Evolutionary conservation across 805 yeast genomes (phyloP).

Genomic region (Metschnikowia arizonensis): DNA sequence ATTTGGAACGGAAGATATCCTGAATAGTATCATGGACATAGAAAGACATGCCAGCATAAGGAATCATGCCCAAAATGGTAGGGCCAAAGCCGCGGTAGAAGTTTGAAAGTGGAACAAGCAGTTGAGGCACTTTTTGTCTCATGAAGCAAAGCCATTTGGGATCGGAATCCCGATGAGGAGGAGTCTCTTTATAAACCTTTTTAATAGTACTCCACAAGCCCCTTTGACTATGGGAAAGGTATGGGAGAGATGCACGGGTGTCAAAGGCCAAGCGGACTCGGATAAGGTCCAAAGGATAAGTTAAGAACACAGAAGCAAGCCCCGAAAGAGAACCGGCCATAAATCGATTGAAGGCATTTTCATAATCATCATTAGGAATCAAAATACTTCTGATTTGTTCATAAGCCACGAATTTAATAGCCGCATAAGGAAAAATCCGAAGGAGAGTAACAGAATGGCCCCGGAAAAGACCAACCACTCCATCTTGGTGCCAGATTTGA

Average conservation of each 20-base stretch:
- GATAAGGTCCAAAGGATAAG: constrained; percentile 88
- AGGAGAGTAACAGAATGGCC: constrained; percentile 93
- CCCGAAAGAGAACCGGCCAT: constrained; percentile 91
- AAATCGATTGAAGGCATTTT: constrained; percentile 76
- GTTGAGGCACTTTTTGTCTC: constrained; percentile 31
- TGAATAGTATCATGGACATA: constrained; percentile 90
- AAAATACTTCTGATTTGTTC: constrained; percentile 81
- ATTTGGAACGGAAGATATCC: constrained; percentile 70
- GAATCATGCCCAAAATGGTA: constrained; percentile 91
- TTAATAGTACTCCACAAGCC: constrained; percentile 28
- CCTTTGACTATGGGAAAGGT: not conserved
- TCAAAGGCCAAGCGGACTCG: constrained; percentile 91
- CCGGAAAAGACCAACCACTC: constrained; percentile 77
- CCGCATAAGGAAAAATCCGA: constrained; percentile 94
- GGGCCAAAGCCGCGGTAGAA: constrained; percentile 94
- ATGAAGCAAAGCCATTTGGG: constrained; percentile 35
- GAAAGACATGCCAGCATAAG: constrained; percentile 96
- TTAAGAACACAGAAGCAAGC: constrained; percentile 75
- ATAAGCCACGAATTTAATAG: constrained; percentile 92
- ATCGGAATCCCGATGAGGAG: constrained; percentile 32
- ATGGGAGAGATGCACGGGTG: constrained; percentile 43
- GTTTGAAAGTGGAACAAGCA: constrained; percentile 46
- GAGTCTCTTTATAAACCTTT: constrained; percentile 33
- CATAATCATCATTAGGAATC: constrained; percentile 71
- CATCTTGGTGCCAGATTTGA: constrained; percentile 65